Evolutionary conservation across 2,329 filamentous ascomycete species (phyloP).

Genomic region (Gnomoniopsis smithogilvyi): DNA sequence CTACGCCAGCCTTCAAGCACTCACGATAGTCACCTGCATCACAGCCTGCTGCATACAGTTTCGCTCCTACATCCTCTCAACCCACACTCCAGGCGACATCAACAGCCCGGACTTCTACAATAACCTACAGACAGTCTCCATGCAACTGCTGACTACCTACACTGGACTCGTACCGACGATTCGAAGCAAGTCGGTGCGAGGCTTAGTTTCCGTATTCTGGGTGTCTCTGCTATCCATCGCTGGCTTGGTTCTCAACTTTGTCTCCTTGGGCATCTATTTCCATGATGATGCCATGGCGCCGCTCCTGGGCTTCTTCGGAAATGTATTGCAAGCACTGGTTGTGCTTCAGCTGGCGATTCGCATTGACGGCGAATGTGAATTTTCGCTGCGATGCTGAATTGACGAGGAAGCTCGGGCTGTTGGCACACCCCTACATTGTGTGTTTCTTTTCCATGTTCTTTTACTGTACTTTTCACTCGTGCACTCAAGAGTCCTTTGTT

Average conservation of each 20-base stretch:
- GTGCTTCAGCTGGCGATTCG: conserved; percentile 2
- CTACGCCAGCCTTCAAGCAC: conserved; percentile 6
- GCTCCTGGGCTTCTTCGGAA: conserved; percentile 5
- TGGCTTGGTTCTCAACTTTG: conserved; percentile 1
- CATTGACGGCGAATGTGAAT: background rate
- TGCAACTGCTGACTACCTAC: conserved; percentile 11
- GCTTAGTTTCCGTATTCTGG: background rate
- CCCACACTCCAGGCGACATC: background rate
- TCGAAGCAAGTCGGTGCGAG: background rate
- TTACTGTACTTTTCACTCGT: background rate
- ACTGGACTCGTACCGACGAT: background rate
- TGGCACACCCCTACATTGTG: background rate
- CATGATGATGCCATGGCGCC: conserved; percentile 1
- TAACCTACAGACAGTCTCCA: background rate
- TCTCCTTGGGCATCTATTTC: background rate
- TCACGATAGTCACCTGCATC: conserved; percentile 7
- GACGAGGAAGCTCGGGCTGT: background rate
- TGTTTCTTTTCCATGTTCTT: background rate
- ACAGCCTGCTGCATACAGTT: conserved; percentile 1
- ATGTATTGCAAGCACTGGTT: background rate
- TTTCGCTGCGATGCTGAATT: no score
- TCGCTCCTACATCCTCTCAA: background rate
- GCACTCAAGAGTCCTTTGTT: no score
- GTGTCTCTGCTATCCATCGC: background rate
- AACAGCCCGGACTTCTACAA: conserved; percentile 7